Evolutionary conservation across 345 rosid species (phyloP).

Genomic region (Hibiscus tridactylites): DNA sequence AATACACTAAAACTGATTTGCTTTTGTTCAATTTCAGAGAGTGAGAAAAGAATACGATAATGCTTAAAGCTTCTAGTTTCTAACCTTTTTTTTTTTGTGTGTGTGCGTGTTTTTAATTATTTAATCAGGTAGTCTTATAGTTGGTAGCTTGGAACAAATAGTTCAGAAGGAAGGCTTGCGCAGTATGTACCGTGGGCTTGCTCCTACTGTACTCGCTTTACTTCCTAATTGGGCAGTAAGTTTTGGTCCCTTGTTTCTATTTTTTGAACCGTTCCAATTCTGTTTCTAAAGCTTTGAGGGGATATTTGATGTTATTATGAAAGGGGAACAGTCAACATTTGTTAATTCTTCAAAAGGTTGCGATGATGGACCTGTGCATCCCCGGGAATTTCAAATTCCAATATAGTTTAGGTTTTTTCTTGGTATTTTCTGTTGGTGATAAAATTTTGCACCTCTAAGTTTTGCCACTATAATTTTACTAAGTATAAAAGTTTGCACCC

Average conservation of each 20-base stretch:
- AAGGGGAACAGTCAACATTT: neutral
- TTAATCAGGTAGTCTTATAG: conserved; percentile 62
- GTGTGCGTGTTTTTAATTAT: neutral
- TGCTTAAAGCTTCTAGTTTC: too few relatives aligned
- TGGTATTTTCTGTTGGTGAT: conserved; percentile 5
- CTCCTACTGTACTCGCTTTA: conserved; percentile 3
- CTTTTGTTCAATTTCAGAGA: neutral
- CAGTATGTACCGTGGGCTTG: conserved; percentile 7
- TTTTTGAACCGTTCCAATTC: neutral
- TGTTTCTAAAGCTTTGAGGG: neutral
- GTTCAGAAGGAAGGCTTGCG: conserved; percentile 15
- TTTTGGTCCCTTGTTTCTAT: neutral
- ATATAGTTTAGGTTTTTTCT: too few relatives aligned
- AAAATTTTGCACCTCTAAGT: too few relatives aligned
- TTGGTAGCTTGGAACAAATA: conserved; percentile 67
- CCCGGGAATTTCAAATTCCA: neutral
- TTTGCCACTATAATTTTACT: too few relatives aligned
- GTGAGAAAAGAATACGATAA: too few relatives aligned
- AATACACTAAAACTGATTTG: neutral
- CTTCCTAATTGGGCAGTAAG: conserved; percentile 27
- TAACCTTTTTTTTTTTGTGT: neutral
- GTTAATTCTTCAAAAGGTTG: neutral
- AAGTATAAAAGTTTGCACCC: too few relatives aligned
- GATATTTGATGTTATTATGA: too few relatives aligned
- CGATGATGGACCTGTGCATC: neutral